Conservation (phyloP, 1,139 yeast genomes). For the Protomyces inundatus region DNA sequence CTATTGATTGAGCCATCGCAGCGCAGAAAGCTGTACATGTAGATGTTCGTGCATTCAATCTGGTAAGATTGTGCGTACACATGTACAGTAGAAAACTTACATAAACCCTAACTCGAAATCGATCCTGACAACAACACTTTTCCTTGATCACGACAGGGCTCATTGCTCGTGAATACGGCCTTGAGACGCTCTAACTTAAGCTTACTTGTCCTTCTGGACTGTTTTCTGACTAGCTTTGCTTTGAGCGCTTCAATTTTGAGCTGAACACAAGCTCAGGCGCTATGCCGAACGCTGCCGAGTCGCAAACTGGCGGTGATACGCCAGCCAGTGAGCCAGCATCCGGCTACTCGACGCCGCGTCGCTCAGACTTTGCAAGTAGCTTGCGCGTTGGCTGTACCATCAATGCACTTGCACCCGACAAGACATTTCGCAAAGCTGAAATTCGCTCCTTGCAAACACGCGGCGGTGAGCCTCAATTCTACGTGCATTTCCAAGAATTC, state of each 20-base stretch:
- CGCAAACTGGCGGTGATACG: neutral
- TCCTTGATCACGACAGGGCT: too few species aligned
- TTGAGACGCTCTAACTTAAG: too few species aligned
- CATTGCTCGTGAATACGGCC: too few species aligned
- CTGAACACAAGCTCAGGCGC: neutral
- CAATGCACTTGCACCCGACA: conserved; percentile 45
- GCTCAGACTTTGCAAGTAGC: neutral
- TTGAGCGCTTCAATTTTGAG: neutral
- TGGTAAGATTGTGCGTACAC: too few species aligned
- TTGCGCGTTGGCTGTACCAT: conserved; percentile 16
- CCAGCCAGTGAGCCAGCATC: conserved; percentile 17
- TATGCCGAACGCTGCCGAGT: neutral
- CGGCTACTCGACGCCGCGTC: conserved; percentile 20
- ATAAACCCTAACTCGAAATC: too few species aligned
- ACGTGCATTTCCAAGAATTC: conserved; percentile 90
- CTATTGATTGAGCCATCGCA: too few species aligned
- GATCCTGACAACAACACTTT: too few species aligned
- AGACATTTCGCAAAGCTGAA: conserved; percentile 74
- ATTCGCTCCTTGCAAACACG: conserved; percentile 69
- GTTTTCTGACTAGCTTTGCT: neutral
- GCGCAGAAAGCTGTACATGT: too few species aligned
- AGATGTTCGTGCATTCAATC: too few species aligned
- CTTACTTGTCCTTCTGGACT: neutral
- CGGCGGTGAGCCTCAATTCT: conserved; percentile 72
- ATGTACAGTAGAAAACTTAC: too few species aligned